Evolutionary conservation across 1,139 yeast genomes (phyloP), one percentile per base, ranked within the genome.

Genomic region (Tardiomyces blankii): DNA sequence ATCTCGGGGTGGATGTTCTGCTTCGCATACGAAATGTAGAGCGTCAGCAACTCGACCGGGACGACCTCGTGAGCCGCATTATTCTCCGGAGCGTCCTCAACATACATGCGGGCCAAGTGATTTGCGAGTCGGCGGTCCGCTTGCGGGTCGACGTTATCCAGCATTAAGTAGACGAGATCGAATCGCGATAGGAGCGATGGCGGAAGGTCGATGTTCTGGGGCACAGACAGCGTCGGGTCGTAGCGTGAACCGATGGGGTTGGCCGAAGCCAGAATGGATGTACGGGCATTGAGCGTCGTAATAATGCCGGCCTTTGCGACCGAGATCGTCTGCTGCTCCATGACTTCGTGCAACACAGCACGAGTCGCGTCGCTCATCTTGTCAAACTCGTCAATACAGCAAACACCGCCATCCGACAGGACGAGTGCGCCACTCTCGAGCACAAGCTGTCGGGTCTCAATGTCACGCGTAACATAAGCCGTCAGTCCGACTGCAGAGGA

Each of bases 401-500:
- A 91, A 46, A 91, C 82, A 69, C 99, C 99, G 48, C 98, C 98
- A 66, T 91, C 99, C 7, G 96, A 87, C 45, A 91, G 73, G 12
- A 91, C 98, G 54, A 91, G 74, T 0, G 99, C 99, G 64, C 99
- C 99, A 62, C 91, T 80, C 63, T 91, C 99, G 49, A 91, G 73
- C 7, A 91, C 98, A 44, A 91, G 69, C 62, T 91, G 98, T 57
- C 79, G 85, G 1, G 97, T 87, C 58, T 91, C 98, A 41, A 85
- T 75, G 64, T 91, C 99, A 60, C 96, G 75, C 8, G 98, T 89
- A 47, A 91, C 82, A 62, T 91, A 91, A 0, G 99, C 98, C 0
- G 99, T 91, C 61, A 91, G 73, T 70, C 99, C 99, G 47, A 91
- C 99, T 0, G 99, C 99, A 21, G 98, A 91, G 0, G 97, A 88